Evolutionary conservation across 495 filamentous ascomycete genomes (phyloP), one percentile per base, ranked within the genome.

Genomic region (Lepidopterella palustris): DNA sequence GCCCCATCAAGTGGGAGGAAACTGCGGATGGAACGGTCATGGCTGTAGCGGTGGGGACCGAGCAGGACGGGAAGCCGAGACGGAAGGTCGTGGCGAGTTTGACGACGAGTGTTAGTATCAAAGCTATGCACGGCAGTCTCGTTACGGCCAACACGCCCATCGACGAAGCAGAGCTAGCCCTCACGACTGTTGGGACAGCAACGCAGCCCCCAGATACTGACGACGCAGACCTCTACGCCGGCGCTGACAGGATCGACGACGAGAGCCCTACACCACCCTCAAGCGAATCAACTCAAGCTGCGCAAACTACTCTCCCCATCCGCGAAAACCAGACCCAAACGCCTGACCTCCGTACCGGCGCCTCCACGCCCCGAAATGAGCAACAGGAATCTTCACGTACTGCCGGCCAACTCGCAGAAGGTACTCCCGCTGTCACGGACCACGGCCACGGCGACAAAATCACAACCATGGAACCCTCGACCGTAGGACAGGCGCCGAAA

Each of bases 401-500:
- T 6, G 35, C 59, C 4, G 73, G 71, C 55, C 51, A 67, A 50
- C 49, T 74, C n/a, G 58, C 60, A 5, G 63, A 69, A 0, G 71
- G 71, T 8, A 76, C 73, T 13, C 73, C 73, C 5, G 61, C 52
- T 3, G 29, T 64, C 29, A 58, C 57, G n/a, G 55, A 67, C 42
- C 62, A 74, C 60, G 68, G 64, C 8, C 55, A 62, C 42, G 71
- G 73, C 40, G 71, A 72, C 53, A 72, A 69, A 61, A 70, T 61
- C 21, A 62, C 55, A 2, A 64, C 70, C n/a, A 71, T 74, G 66
- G 73, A 76, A 29, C 70, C 73, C 4, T 53, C 47, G 32, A 76
- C 73, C 13, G 70, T 74, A 18, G 73, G 72, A 2, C 73, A 76
- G 55, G 73, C 70, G 47, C 68, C 71, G 26, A 76, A 76, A 54